Evolutionary conservation across 176 grass and related monocot genomes (phyloP), one percentile per base, ranked within the genome.

Genomic region (Aegilops tauschii): DNA sequence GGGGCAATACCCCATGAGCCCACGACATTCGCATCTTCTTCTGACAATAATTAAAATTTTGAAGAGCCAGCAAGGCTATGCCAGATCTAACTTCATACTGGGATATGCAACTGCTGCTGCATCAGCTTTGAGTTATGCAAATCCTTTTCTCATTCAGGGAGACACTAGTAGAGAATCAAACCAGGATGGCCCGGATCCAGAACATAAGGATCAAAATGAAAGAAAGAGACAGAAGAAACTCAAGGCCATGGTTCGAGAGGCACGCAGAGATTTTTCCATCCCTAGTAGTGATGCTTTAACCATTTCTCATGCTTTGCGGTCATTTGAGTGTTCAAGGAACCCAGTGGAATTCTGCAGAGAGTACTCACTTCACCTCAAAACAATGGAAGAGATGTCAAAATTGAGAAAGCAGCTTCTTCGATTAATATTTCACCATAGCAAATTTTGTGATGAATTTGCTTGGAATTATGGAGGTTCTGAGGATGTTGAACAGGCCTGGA

Each of bases 341-440:
- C 78, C 86, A 6, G 74, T 90, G 69, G 86, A 89, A 71, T 98
- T 98, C 83, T 98, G 96, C 73, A 96, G 79, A 83, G 75, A 77
- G 12, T 88, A 96, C 85, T 96, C 86, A 35, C 89, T 99, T 79
- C 92, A 96, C 90, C 77, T 96, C 30, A 99, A 96, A 90, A 99
- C 88, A 77, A 94, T 96, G 97, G 92, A 99, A 77, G 97, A 94
- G 65, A 94, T 99, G 97, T 96, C 97, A 16, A 99, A 94, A 83
- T 86, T 99, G 82, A 96, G 93, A 90, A 96, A 96, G 73, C 97
- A 99, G 37, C 92, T 99, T 50, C 78, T 96, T 27, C 86, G 87
- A 20, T 86, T 99, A 88, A 86, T 91, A 88, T 96, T 98, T 79
- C 87, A 96, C 37, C 85, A 94, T 65, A 88, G 84, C 73, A 93